phyloP scores from a whole-genome alignment of 106 monocot species.

The Acanthochlamys bracteata region DNA sequence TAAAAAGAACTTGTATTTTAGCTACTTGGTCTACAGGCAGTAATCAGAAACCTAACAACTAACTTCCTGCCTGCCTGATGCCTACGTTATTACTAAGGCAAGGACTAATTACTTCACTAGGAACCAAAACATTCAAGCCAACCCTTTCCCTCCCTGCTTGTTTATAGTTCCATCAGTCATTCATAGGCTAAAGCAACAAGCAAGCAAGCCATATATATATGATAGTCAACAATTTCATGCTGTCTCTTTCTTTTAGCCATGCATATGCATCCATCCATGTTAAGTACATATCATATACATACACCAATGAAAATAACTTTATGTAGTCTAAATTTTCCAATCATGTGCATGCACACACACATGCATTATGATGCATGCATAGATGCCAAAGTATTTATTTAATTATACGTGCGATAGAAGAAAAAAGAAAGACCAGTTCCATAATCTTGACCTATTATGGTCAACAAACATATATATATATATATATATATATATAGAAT shows the following conservation, averaged over 20 bases:
- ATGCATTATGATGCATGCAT: no score
- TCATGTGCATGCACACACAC: background rate
- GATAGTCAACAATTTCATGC: background rate
- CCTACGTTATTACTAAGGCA: background rate
- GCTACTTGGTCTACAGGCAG: no score
- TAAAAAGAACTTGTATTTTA: no score
- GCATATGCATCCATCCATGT: background rate
- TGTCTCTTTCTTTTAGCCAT: background rate
- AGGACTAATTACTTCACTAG: background rate
- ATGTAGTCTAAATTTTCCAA: background rate
- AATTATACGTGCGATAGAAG: background rate
- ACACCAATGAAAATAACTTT: background rate
- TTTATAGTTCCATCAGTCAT: background rate
- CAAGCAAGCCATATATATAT: background rate
- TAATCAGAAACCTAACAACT: no score
- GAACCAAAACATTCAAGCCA: background rate
- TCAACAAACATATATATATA: no score
- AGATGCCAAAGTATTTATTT: no score
- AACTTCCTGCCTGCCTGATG: no score
- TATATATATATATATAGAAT: no score
- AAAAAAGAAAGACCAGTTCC: no score
- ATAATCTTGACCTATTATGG: no score
- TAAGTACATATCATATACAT: background rate
- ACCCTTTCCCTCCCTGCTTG: no score
- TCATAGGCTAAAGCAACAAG: background rate